Percentiles rank a stretch among this genome's conserved stretches.
Conservation (phyloP, 345 rosid species). For the Salix arbutifolia region DNA sequence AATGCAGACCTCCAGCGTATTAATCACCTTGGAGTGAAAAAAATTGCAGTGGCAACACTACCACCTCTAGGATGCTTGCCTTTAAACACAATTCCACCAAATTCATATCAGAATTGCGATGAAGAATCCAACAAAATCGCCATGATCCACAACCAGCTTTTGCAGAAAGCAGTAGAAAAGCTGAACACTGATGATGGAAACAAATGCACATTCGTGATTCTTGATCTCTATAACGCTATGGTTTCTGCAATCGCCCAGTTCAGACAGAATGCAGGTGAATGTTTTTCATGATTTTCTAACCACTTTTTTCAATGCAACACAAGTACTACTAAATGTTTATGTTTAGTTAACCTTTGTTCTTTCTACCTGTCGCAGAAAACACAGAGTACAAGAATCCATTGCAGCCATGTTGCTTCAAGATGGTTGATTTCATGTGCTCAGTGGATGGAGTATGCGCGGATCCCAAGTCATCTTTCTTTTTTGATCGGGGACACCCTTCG, state of each 20-base stretch:
- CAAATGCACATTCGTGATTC: constrained; percentile 2
- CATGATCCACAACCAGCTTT: constrained; percentile 23
- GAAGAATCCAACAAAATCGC: constrained; percentile 10
- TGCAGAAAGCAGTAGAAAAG: constrained; percentile 8
- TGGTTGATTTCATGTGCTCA: no score
- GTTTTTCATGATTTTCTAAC: not conserved
- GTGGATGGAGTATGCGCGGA: no score
- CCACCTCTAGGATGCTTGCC: constrained; percentile 33
- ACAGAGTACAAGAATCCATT: not conserved
- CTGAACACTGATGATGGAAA: constrained; percentile 19
- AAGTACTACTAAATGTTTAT: not conserved
- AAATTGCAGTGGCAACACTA: no score
- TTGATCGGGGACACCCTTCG: no score
- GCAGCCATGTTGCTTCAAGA: not conserved
- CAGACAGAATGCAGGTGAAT: constrained; percentile 6
- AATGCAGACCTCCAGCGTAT: no score
- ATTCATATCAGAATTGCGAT: constrained; percentile 22
- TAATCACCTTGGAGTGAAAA: no score
- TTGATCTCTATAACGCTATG: constrained; percentile 30
- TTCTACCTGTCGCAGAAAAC: no score
- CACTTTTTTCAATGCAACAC: not conserved
- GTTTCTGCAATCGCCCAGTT: constrained; percentile 10
- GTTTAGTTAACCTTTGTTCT: no score
- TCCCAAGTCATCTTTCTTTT: no score
- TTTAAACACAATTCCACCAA: not conserved